Evolutionary conservation across 345 rosid species (phyloP), one percentile per base, ranked within the genome.

Genomic region (Garcia nutans): DNA sequence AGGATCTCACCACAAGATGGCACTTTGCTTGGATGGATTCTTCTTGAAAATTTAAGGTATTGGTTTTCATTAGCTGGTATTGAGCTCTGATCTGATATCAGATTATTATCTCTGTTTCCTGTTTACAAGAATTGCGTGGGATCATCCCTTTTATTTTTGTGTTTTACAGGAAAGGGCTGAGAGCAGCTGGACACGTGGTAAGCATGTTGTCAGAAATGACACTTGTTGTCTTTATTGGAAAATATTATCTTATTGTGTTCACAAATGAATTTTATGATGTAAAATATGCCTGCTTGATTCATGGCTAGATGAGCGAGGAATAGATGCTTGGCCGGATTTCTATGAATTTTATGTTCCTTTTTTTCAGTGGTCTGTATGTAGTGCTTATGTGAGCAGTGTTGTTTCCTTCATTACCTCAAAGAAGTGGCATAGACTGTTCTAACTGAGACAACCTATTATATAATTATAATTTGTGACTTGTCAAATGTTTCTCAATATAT

Each of bases 1-100:
- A 90, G 97, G 86, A 90, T 93, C 75, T 96, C 99, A 54, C 87
- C 76, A 12, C 73, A 83, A 70, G 89, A 88, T 54, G 98, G 97
- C 56, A 65, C 76, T 1, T 80, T 96, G 50, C 84, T 84, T 60
- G 96, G 98, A 63, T 96, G 98, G 99, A 86, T 96, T 79, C 82
- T 96, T 24, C 99, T 93, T 77, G 88, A 82, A 13, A 69, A 80
- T 41, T 82, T 96, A 85, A 93, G 99, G 99, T 93, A 60, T 59
- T 41, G 8, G 31, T 45, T 78, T 45, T 28, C 41, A 74, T 67
- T 68, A 22, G 16, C 20, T 63, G 22, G 45, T 33, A 65, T 75
- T 65, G 63, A 10, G 41, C 65, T 20, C 47, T 42, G 33, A 57
- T 72, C 41, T 52, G 13, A 44, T 66, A 13, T 70, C 12, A 54